Evolutionary conservation across 805 yeast genomes (phyloP), one percentile per base, ranked within the genome.

Genomic region (Candida bentonensis): DNA sequence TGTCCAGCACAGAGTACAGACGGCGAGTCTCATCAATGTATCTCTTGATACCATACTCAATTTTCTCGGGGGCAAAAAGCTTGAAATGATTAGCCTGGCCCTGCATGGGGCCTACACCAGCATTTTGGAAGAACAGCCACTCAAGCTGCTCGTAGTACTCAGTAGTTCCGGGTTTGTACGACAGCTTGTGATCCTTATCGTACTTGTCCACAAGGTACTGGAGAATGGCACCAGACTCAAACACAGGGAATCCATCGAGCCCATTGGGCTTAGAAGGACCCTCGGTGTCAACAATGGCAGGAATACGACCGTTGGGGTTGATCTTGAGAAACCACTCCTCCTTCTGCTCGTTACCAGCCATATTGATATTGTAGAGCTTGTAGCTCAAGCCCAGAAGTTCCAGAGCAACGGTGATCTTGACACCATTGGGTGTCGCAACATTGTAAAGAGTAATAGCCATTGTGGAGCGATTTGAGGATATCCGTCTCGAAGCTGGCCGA

Each of bases 291-390:
- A 56, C 63, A 27, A 79, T 57, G 0, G 77, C 67, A 22, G 86
- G 85, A 42, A 79, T 72, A 52, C 76, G 64, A 3, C 85, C 83
- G 52, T 78, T 77, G 17, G 79, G 78, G 56, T 78, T 76, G 53
- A 75, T 57, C 44, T 70, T 64, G 42, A 75, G 55, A 50, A 65
- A 79, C 78, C 79, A 73, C 4, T 67, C 73, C 49, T 72, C 70
- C 54, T 78, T 77, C 46, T 76, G 79, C 34, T 59, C 73, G 36
- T 61, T 59, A 21, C 57, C 62, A 0, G 45, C 2, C 36, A 78
- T 54, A 48, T 73, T 72, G 44, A 79, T 55, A 3, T 50, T 49
- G 41, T 69, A 53, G 45, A 56, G 53, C 48, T 64, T 59, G 53
- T 66, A 63, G 20, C 55, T 52, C 22, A 63, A 42, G 5, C 54